These are phyloP conservation scores for Friedmanniomyces endolithicus DNA, from an alignment of 495 filamentous ascomycete species.

Conservation along the genomic window DNA sequence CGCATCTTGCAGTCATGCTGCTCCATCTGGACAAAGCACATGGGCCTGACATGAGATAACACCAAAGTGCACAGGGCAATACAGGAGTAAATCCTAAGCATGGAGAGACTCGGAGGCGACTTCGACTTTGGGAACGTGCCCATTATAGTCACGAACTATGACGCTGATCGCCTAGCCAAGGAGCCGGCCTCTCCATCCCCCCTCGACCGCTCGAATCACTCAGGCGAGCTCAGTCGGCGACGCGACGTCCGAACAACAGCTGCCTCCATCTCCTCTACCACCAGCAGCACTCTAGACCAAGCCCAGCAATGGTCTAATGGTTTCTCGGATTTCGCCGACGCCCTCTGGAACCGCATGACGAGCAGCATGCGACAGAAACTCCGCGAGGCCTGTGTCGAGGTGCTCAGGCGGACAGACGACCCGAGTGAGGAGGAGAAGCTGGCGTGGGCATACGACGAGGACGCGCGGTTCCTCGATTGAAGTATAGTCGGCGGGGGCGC, in stretches of 20 bases:
- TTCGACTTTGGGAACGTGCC: conserved; percentile 8
- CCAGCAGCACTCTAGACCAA: neutral
- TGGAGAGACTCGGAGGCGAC: neutral
- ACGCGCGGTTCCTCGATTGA: conserved; percentile 19
- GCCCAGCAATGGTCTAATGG: neutral
- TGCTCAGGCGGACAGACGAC: conserved; percentile 13
- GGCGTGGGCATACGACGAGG: conserved; percentile 4
- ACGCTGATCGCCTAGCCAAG: neutral
- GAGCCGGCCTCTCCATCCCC: neutral
- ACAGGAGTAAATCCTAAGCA: neutral
- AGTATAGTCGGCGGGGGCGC: too few relatives aligned
- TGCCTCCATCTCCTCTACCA: neutral
- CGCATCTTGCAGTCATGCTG: too few relatives aligned
- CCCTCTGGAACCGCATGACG: conserved; percentile 9
- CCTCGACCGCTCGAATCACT: neutral
- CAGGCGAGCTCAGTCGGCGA: neutral
- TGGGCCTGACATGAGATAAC: too few relatives aligned
- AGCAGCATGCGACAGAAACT: conserved; percentile 7
- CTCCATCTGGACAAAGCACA: too few relatives aligned
- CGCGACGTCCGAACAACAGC: neutral
- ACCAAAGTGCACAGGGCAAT: neutral
- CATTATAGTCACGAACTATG: conserved; percentile 13
- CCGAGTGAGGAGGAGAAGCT: neutral
- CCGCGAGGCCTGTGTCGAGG: conserved; percentile 15
- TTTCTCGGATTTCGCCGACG: conserved; percentile 10